These are phyloP conservation scores for Flaveria linearis DNA, from an alignment of 129 eudicot genomes.

Conservation along the genomic window DNA sequence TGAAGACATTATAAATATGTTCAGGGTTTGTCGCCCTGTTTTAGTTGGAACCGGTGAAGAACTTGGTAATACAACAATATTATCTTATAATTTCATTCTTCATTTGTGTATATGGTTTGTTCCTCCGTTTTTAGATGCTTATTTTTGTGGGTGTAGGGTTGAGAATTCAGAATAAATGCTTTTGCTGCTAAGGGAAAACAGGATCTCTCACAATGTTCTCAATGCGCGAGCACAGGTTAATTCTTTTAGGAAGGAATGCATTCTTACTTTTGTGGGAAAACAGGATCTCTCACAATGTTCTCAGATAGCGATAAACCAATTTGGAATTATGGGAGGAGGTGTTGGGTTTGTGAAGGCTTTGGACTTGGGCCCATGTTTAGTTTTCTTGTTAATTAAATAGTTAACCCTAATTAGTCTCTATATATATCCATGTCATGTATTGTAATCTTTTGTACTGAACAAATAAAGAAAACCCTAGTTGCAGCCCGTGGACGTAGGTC, in stretches of 20 bases:
- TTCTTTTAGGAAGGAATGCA: constrained; percentile 17
- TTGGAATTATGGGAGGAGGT: no score
- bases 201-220: constrained; percentile 91
- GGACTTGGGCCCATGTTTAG: no score
- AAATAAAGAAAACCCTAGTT: no score
- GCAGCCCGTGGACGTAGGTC: no score
- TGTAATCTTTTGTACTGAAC: no score
- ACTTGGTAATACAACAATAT: constrained; percentile 62
- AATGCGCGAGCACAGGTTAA: constrained; percentile 95
- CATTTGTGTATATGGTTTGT: constrained; percentile 1
- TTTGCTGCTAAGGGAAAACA: constrained; percentile 57
- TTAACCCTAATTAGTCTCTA: no score
- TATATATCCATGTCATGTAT: no score
- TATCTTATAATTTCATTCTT: constrained; percentile 13
- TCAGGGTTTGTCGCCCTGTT: constrained; percentile 88
- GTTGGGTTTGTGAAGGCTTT: no score
- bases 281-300: no score
- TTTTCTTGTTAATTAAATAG: no score
- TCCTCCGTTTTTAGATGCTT: neutral
- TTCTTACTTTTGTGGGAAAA: constrained; percentile 11
- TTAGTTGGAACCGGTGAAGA: constrained; percentile 63
- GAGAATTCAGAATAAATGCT: constrained; percentile 88
- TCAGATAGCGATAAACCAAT: no score
- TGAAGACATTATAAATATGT: constrained; percentile 83
- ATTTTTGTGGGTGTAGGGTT: constrained; percentile 33